Conservation (phyloP, 495 filamentous ascomycete species). For the Tetracladium setigerum region DNA sequence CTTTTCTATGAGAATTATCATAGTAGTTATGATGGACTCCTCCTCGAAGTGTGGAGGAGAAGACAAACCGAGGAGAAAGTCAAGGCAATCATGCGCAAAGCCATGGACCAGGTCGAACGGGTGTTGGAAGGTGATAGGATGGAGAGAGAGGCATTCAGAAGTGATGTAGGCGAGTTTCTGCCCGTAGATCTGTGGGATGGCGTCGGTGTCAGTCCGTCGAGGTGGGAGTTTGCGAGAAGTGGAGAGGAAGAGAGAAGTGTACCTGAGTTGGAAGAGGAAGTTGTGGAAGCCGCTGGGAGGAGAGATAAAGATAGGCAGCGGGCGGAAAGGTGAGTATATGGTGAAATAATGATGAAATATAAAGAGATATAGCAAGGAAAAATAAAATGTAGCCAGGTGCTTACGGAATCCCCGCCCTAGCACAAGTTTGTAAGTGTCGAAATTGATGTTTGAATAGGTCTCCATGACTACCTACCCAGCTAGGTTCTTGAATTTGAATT, state of each 20-base stretch:
- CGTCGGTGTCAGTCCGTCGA: slow-evolving; percentile 45
- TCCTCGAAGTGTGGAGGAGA: slow-evolving; percentile 74
- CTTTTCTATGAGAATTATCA: slow-evolving; percentile 79
- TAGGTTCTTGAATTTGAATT: no score
- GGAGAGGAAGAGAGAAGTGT: slow-evolving; percentile 34
- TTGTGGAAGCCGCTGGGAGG: slow-evolving; percentile 46
- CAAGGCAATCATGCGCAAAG: slow-evolving; percentile 63
- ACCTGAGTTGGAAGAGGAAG: slow-evolving; percentile 44
- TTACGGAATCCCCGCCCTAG: no score
- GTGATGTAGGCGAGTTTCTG: slow-evolving; percentile 77
- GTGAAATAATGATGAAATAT: no score
- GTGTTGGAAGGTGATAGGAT: slow-evolving; percentile 66
- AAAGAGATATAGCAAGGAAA: no score
- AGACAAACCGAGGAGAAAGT: slow-evolving; percentile 63
- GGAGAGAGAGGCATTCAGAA: slow-evolving; percentile 69
- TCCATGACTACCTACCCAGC: no score
- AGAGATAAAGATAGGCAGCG: slow-evolving; percentile 19
- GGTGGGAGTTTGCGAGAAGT: slow-evolving; percentile 34
- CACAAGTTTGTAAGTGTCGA: no score
- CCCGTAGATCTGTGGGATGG: slow-evolving; percentile 89
- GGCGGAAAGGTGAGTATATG: slow-evolving; percentile 4
- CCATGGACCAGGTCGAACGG: slow-evolving; percentile 65
- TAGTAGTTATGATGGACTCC: slow-evolving; percentile 72
- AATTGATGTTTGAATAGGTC: no score
- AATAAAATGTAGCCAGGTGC: no score